These are phyloP conservation scores for Alternaria tenuissima DNA, from an alignment of 2,329 filamentous ascomycete genomes.

Conservation along the genomic window DNA sequence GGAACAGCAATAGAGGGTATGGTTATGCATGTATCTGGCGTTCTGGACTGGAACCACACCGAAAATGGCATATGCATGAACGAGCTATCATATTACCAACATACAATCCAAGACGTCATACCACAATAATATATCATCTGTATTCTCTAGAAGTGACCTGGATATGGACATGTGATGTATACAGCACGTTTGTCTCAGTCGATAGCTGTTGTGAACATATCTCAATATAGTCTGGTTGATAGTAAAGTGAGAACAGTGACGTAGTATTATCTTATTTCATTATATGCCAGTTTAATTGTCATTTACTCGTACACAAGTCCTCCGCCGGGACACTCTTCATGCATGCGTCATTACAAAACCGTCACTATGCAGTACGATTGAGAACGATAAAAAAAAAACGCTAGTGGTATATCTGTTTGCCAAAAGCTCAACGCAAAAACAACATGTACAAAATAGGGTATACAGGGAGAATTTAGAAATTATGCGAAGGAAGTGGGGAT, in stretches of 20 bases:
- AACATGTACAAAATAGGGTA: constrained; percentile 15
- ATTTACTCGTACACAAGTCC: not conserved
- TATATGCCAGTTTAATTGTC: not conserved
- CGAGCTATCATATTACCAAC: not conserved
- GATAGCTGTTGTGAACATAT: too few species aligned
- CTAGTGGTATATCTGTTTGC: constrained; percentile 17
- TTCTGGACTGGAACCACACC: not conserved
- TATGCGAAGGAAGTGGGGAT: constrained; percentile 35
- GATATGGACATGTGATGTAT: not conserved
- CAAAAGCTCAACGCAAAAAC: not conserved
- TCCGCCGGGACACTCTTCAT: not conserved
- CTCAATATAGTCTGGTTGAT: not conserved
- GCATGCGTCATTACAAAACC: constrained; percentile 1
- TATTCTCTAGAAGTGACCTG: not conserved
- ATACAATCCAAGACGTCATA: not conserved
- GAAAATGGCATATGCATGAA: not conserved
- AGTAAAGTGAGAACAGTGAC: not conserved
- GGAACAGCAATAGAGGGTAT: not conserved
- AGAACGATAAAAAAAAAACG: not conserved
- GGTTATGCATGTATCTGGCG: not conserved
- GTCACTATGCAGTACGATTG: not conserved
- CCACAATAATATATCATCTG: not conserved
- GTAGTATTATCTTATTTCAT: not conserved
- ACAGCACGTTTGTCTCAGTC: not conserved
- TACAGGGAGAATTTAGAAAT: constrained; percentile 33